phyloP scores from a whole-genome alignment of 2,329 filamentous ascomycete genomes.

The Arthroderma sp. region DNA sequence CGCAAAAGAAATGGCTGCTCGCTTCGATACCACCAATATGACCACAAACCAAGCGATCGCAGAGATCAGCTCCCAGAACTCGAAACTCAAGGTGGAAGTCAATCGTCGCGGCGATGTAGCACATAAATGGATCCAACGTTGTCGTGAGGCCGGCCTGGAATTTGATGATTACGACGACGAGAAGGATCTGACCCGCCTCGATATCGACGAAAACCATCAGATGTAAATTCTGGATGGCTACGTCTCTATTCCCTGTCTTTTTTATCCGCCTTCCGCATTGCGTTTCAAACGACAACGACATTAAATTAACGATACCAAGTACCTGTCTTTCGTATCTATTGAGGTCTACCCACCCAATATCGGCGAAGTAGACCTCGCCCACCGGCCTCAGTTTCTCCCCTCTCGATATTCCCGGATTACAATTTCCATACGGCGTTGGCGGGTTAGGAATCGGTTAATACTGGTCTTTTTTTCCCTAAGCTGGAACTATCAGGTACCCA shows the following conservation, averaged over 20 bases:
- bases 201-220: constrained; percentile 8
- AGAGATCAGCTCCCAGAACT: constrained; percentile 85
- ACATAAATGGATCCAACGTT: constrained; percentile 34
- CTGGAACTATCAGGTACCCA: too few relatives aligned
- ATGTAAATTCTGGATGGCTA: background rate
- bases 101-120: constrained; percentile 67
- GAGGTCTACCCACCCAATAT: too few relatives aligned
- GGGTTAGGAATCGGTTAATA: too few relatives aligned
- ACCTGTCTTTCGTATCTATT: too few relatives aligned
- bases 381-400: too few relatives aligned
- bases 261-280: constrained; percentile 14
- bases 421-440: too few relatives aligned
- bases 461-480: too few relatives aligned
- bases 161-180: constrained; percentile 36
- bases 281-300: background rate
- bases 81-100: constrained; percentile 87
- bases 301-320: too few relatives aligned
- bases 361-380: too few relatives aligned
- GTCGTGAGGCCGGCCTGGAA: constrained; percentile 34
- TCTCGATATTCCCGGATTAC: too few relatives aligned
- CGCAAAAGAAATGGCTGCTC: constrained; percentile 28
- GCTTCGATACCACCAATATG: constrained; percentile 31
- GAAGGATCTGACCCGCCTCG: constrained; percentile 24
- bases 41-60: constrained; percentile 43
- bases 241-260: constrained; percentile 17